Base-by-base conservation (phyloP, 1,284 basidiomycete species). In the Malassezia dermatis region DNA sequence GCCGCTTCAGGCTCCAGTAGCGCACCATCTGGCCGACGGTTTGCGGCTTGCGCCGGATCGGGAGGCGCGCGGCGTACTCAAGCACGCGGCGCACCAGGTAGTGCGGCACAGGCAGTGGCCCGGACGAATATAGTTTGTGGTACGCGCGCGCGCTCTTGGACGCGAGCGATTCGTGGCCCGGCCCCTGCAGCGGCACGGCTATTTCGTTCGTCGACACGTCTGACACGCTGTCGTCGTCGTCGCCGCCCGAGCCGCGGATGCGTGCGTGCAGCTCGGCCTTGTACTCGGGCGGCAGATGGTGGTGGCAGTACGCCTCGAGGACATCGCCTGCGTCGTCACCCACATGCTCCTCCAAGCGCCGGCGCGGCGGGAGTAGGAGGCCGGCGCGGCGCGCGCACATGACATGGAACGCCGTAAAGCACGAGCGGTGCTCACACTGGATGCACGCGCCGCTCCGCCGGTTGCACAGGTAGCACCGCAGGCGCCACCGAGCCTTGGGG, bases 1-100 rank as follows among this genome's bases (percentile, higher is more conserved):
- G 91, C 5, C 93, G 79, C 76, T 98, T 96, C 75, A 98, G 75
- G 71, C 91, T 95, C 93, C 93, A 99, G 73, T 95, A 99, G 64
- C 84, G 82, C 64, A 88, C 91, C 31, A 93, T 79, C 66, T 84
- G 77, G 47, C 84, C 81, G 4, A 96, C 77, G 50, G 93, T 86
- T 30, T 86, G 84, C 2, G 77, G 72, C 70, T 87, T 88, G 70
- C 88, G 89, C 53, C 85, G 79, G 1, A 95, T 78, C 31, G 76
- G 79, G 44, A 94, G 78, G 64, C 84, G 86, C 45, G 76, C 75
- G 31, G 88, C 83, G 69, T 98, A 94, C 41, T 83, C 80, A 28
- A 85, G 66, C 37, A 99, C 84, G 10, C 84, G 82, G 17, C 85
- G 81, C 26, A 79, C 75, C 37, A 82, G 77, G 60, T 78, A 75